Base-by-base conservation (phyloP, 805 yeast genomes). In the Metschnikowia noctiluminum region DNA sequence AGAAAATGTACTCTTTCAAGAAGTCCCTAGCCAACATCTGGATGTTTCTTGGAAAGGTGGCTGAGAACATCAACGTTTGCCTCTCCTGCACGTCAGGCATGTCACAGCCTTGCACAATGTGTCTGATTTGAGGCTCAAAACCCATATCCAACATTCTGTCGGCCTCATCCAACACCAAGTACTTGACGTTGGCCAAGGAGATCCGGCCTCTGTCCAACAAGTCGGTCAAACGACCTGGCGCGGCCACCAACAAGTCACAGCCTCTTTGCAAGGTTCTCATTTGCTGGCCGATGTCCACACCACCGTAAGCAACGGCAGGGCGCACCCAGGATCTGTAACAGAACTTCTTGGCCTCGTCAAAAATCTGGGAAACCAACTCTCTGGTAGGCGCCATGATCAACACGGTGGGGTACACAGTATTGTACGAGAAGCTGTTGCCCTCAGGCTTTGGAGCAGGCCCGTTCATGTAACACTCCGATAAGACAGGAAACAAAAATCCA, bases 81-180 rank as follows among this genome's bases (percentile, higher is more conserved):
- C 99, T 87, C 62, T 86, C 80, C 52, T 80, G 76, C 49, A 88
- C 95, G 57, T 78, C 84, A 54, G 99, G 97, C 99, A 94, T 94
- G 70, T 90, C 98, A 78, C 95, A 91, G 59, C 87, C 96, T 73
- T 92, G 95, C 54, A 94, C 99, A 65, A 94, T 92, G 70, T 90
- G 87, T 82, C 99, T 89, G 68, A 94, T 94, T 80, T 94, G 99
- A 58, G 97, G 97, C 79, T 94, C 99, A 77, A 94, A 94, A 81
- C 99, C 99, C 98, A 94, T 94, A 83, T 94, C 99, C 76, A 94
- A 84, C 99, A 94, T 94, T 79, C 99, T 89, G 76, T 94, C 99
- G 66, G 99, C 99, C 80, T 92, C 99, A 74, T 92, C 99, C 60
- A 94, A 80, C 45, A 94, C 97, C 69, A 94, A 81, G 73, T 89